Percentiles rank a stretch among this genome's conserved stretches.
Conservation (phyloP, 371 early-diverging fungal genomes). For the Zancudomyces culisetae region DNA sequence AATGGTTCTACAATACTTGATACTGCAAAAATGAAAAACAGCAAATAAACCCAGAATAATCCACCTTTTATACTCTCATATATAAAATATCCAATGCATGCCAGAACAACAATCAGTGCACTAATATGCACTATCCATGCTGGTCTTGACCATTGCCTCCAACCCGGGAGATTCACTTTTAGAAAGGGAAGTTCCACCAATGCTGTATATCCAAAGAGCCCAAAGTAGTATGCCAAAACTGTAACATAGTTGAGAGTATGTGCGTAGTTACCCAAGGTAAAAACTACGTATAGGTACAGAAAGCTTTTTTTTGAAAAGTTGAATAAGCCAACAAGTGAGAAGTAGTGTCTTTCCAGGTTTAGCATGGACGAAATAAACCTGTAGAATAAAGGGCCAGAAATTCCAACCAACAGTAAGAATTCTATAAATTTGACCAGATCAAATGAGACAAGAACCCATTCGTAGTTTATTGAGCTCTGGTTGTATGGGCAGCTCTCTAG, state of each 20-base stretch:
- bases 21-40: constrained; percentile 18
- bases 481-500: not conserved
- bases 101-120: constrained; percentile 27
- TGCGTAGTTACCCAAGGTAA: constrained; percentile 67
- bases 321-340: constrained; percentile 40
- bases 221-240: constrained; percentile 46
- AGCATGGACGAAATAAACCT: constrained; percentile 32
- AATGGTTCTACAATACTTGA: constrained; percentile 10
- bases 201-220: constrained; percentile 39
- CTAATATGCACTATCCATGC: constrained; percentile 44
- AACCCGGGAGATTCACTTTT: constrained; percentile 44
- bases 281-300: constrained; percentile 41
- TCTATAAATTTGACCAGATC: constrained; percentile 10
- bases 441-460: constrained; percentile 16
- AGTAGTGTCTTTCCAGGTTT: constrained; percentile 41
- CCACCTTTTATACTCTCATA: constrained; percentile 12
- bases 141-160: constrained; percentile 43
- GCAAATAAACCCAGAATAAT: constrained; percentile 17
- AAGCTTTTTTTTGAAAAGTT: constrained; percentile 36
- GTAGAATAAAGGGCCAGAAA: constrained; percentile 25
- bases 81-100: constrained; percentile 17
- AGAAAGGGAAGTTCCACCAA: constrained; percentile 53
- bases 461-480: not conserved
- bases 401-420: constrained; percentile 10
- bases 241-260: constrained; percentile 51